A percentile compares a stretch with the other conserved stretches of the same genome.
phyloP scores from a whole-genome alignment of 768 basidiomycete species.

The Psilocybe cyanescens region DNA sequence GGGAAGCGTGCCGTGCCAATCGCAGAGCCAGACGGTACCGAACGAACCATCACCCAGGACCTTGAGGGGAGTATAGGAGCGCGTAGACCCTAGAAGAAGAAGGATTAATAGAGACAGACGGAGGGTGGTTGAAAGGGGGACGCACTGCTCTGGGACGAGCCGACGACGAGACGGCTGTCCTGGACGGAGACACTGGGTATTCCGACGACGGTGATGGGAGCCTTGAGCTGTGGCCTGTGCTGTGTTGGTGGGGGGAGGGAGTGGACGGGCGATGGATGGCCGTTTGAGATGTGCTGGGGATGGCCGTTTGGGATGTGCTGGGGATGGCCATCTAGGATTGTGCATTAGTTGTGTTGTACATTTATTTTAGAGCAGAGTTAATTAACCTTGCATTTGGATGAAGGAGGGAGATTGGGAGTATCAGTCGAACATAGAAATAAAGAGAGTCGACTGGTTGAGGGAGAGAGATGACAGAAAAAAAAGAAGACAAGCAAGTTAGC shows the following conservation, averaged over 20 bases:
- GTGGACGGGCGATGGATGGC: conserved; percentile 26
- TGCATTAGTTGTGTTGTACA: neutral
- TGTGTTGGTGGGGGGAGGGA: conserved; percentile 31
- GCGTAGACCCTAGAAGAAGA: conserved; percentile 65
- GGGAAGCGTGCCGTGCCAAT: conserved; percentile 97
- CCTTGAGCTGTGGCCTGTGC: conserved; percentile 44
- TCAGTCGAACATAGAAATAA: conserved; percentile 30
- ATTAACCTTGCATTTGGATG: conserved; percentile 25
- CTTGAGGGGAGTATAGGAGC: conserved; percentile 94
- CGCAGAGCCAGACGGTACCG: conserved; percentile 97
- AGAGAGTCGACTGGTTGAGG: conserved; percentile 13
- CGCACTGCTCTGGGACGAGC: conserved; percentile 72
- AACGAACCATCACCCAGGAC: conserved; percentile 98
- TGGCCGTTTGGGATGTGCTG: conserved; percentile 32
- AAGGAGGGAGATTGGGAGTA: conserved; percentile 8
- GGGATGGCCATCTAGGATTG: conserved; percentile 26
- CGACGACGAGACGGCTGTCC: conserved; percentile 71
- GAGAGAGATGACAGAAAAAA: conserved; percentile 23
- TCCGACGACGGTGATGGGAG: conserved; percentile 69
- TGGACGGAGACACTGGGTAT: conserved; percentile 79
- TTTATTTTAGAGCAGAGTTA: neutral
- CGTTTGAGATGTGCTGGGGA: conserved; percentile 36
- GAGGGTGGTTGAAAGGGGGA: conserved; percentile 24
- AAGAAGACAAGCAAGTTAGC: conserved; percentile 25
- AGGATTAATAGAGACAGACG: conserved; percentile 14